Conservation (phyloP, 192 early-diverging fungal species). For the Lobosporangium transversale region DNA sequence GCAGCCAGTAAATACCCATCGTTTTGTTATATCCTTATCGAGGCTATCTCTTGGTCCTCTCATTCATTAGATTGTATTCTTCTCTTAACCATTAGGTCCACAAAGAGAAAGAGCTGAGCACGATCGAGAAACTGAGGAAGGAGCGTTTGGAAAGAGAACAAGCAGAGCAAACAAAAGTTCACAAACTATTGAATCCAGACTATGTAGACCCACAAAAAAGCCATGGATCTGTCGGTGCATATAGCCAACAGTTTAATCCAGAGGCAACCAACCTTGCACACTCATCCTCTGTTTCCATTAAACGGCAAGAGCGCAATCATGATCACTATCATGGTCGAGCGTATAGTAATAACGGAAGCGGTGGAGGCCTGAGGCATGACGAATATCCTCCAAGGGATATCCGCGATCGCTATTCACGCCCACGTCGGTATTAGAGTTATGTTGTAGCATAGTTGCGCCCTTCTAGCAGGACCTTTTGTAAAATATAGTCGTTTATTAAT, state of each 20-base stretch:
- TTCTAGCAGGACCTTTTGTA: no score
- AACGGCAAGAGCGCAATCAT: background rate
- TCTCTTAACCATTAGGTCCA: background rate
- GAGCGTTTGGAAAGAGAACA: constrained; percentile 58
- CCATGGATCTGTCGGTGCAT: constrained; percentile 24
- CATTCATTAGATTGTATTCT: no score
- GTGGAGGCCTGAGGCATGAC: background rate
- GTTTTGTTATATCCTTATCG: no score
- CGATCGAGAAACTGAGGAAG: constrained; percentile 56
- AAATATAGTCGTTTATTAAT: no score
- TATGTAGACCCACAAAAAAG: constrained; percentile 11
- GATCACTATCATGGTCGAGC: no score
- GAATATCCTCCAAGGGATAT: background rate
- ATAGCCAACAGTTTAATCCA: constrained; percentile 67
- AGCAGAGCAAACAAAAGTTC: constrained; percentile 41
- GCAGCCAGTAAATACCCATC: no score
- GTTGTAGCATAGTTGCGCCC: background rate
- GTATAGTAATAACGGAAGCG: background rate
- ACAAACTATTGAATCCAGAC: constrained; percentile 25
- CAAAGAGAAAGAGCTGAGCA: constrained; percentile 1
- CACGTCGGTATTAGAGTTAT: background rate
- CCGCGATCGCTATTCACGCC: background rate
- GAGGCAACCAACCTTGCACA: background rate
- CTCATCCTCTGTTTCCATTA: background rate
- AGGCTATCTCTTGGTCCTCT: no score